Base-by-base conservation (phyloP, 2,329 filamentous ascomycete species). In the Phoma sp. region DNA sequence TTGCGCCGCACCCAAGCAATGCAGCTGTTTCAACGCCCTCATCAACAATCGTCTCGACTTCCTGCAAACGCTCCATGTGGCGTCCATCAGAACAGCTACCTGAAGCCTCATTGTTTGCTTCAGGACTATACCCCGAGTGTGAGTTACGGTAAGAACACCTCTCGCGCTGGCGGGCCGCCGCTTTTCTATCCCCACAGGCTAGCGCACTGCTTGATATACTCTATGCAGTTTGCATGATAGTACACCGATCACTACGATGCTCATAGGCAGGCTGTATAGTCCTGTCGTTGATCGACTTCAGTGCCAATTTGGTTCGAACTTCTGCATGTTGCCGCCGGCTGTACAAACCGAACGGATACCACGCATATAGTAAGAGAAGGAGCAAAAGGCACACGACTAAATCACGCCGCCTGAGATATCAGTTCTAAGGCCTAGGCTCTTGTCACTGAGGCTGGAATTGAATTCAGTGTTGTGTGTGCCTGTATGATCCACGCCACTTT, bases 401-500 rank as follows among this genome's bases (percentile, higher is more conserved):
- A 54, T 11, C 41, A 41, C 45, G 40, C 39, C n/a, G 4, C 35
- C 22, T 29, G 36, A 46, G 41, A 45, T n/a, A 44, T 13, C 23
- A 23, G 18, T 18, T 1, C 13, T 8, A 45, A 9, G 27, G 6
- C 3, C 27, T 3, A 29, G 27, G 27, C 27, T 29, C 27, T 29
- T 29, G 6, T 22, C 30, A 27, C 33, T 23, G 24, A 29, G 40
- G 18, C 36, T 29, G 45, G 35, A 14, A 45, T 54, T 30, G 40
- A 33, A 4, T 45, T 35, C 41, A 45, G 40, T 32, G 23, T 29
- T 11, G 36, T 30, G 24, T 40, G 36, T 49, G 45, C 23, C 18
- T 44, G 39, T 48, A 44, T 48, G 51, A 48, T 48, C 40, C 23
- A 44, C 35, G 45, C 36, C 45, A 54, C 52, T 14, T 35, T 24